Evolutionary conservation across 2,329 filamentous ascomycete species (phyloP), one percentile per base, ranked within the genome.

Genomic region (Ploettnerulaceae sp.): DNA sequence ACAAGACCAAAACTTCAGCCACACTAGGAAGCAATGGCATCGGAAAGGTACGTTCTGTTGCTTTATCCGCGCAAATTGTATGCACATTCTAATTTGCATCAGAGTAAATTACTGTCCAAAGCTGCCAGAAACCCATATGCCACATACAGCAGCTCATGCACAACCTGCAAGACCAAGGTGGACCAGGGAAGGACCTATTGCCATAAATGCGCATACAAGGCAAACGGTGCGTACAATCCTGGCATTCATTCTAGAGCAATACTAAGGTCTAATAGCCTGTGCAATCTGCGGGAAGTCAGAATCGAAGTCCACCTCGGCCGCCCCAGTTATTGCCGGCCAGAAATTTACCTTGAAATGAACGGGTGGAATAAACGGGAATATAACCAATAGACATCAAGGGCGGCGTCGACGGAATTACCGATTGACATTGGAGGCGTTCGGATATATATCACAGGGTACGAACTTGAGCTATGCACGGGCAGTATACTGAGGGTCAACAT

Each of bases 41-140:
- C 47, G 72, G 74, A 49, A 83, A 83, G 70, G 77, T 77, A 63
- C 51, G 63, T 53, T 18, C 9, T 33, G 31, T 15, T 17, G 17
- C 18, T 31, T 11, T 11, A 3, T 32, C 18, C 2, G 2, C 18
- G 12, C 14, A n/a, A 22, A 17, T 15, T 4, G n/a, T 22, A 25
- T 15, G 9, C 18, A 20, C 15, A 21, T 26, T 14, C 39, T 53
- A 14, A 45, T 15, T 26, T 15, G 25, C 25, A 12, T n/a, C 46
- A 81, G 78, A 82, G 75, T 65, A 84, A 84, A 63, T 69, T 83
- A 4, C 66, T 82, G 24, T 82, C 78, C 47, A 77, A 81, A 55
- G 72, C 74, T 36, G 81, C 81, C 24, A 80, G 82, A 65, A 83
- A 84, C 53, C 80, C 80, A 0, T 84, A 81, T 55, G 79, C 79